phyloP scores from a whole-genome alignment of 1,284 basidiomycete genomes.

The Fistulina hepatica region DNA sequence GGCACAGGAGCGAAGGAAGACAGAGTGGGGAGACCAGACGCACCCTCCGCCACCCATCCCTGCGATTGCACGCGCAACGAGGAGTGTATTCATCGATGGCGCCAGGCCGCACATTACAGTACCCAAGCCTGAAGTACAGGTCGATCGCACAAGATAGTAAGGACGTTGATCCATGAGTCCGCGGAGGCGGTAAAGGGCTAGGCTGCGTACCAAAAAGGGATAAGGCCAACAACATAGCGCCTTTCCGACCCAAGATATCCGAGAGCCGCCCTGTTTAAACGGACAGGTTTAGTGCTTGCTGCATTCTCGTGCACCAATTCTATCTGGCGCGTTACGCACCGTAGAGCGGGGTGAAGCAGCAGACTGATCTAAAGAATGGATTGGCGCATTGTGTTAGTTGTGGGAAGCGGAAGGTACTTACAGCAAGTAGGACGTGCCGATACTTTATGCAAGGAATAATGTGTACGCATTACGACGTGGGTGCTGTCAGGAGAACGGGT shows the following conservation, averaged over 20 bases:
- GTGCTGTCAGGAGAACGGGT: too few species aligned
- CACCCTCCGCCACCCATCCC: constrained; percentile 88
- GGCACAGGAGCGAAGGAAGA: constrained; percentile 9
- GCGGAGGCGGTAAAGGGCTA: constrained; percentile 10
- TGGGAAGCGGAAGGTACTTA: too few species aligned
- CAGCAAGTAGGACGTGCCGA: constrained; percentile 79
- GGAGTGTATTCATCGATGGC: constrained; percentile 74
- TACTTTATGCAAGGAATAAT: too few species aligned
- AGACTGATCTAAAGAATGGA: too few species aligned
- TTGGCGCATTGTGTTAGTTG: too few species aligned
- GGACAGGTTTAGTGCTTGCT: constrained; percentile 17
- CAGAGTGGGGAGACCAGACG: constrained; percentile 20
- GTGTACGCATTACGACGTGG: too few species aligned
- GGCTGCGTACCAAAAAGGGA: constrained; percentile 59
- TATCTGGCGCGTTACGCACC: constrained; percentile 34
- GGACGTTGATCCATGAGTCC: constrained; percentile 3
- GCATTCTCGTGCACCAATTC: constrained; percentile 12
- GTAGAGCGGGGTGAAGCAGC: constrained; percentile 85
- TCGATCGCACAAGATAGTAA: background rate
- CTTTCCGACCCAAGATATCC: constrained; percentile 80
- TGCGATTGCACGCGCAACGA: constrained; percentile 71
- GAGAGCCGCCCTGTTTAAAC: constrained; percentile 59
- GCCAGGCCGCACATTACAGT: constrained; percentile 77
- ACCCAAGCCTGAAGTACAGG: constrained; percentile 46
- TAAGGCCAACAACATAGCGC: constrained; percentile 73